Evolutionary conservation across 1,284 basidiomycete species (phyloP), one percentile per base, ranked within the genome.

Genomic region (Ustilago hordei): DNA sequence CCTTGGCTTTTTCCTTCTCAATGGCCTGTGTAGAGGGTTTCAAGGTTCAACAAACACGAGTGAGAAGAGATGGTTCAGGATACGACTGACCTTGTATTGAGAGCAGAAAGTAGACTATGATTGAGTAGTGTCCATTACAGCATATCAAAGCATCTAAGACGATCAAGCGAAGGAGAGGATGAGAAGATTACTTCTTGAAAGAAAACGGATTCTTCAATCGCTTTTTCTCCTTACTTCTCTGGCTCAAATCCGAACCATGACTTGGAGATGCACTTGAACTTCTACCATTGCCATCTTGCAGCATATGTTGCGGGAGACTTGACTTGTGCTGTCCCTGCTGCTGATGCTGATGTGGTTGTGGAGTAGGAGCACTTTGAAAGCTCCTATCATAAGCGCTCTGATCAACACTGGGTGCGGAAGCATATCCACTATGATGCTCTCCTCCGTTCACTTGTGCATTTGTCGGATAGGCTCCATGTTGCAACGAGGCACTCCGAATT

Each of bases 131-230:
- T 38, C 36, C 36, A 38, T 38, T 38, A 9, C 36, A 13, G 8
- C 36, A 9, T 38, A 9, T 1, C 36, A 9, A 0, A 8, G 36
- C 36, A 38, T 38, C 13, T 1, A 8, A 38, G 17, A 17, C 6
- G 39, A 41, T 2, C 17, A 48, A 45, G 41, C 12, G 13, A 34
- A 32, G 48, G 19, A 12, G 31, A 8, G 45, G 34, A 28, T 23
- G 23, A 32, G 34, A 12, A 55, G 35, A 28, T 52, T 62, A 82
- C 61, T 82, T 82, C 54, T 80, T 81, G 50, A 78, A 81, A 1
- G 61, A 64, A 39, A 82, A 82, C 0, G 67, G 58, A 32, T 81
- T 79, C 39, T 80, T 81, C 19, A 79, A 32, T 15, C 65, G 52
- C 41, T 81, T 79, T 47, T 79, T 79, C 32, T 80, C 80, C 63